Conservation (phyloP, 306 rosid species). For the Malus asiatica region DNA sequence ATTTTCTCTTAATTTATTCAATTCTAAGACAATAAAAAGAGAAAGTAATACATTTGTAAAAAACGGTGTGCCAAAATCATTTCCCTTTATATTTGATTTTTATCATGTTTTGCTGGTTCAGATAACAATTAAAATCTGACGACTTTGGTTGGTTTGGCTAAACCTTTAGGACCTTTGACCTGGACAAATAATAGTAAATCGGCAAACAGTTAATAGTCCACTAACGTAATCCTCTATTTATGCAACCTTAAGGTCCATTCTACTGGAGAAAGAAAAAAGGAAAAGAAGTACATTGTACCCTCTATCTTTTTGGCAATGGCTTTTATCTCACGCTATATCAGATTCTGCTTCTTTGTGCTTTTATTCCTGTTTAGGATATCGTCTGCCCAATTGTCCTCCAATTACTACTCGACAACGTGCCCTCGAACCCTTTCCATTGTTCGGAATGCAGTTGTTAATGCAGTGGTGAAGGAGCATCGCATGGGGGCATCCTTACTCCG, state of each 20-base stretch:
- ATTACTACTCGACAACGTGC: constrained; percentile 36
- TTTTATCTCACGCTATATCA: constrained; percentile 3
- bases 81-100: neutral
- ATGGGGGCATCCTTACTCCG: constrained; percentile 69
- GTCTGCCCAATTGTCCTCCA: constrained; percentile 34
- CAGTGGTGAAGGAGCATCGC: constrained; percentile 51
- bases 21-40: no score
- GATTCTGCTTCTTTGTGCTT: constrained; percentile 21
- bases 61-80: neutral
- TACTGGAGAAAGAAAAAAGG: neutral
- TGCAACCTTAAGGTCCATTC: neutral
- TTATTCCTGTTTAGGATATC: constrained; percentile 14
- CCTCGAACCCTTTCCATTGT: constrained; percentile 43
- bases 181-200: neutral
- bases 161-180: neutral
- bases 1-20: no score
- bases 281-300: neutral
- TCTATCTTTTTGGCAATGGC: constrained; percentile 23
- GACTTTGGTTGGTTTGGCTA: neutral
- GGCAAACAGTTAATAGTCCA: constrained; percentile 11
- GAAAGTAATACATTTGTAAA: no score
- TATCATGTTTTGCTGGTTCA: neutral
- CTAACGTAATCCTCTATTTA: neutral
- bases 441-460: constrained; percentile 32
- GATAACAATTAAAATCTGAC: neutral